A percentile compares a stretch with the other conserved stretches of the same genome.
These are phyloP conservation scores for Ramichloridium luteum DNA, from an alignment of 2,329 filamentous ascomycete genomes.

Conservation along the genomic window DNA sequence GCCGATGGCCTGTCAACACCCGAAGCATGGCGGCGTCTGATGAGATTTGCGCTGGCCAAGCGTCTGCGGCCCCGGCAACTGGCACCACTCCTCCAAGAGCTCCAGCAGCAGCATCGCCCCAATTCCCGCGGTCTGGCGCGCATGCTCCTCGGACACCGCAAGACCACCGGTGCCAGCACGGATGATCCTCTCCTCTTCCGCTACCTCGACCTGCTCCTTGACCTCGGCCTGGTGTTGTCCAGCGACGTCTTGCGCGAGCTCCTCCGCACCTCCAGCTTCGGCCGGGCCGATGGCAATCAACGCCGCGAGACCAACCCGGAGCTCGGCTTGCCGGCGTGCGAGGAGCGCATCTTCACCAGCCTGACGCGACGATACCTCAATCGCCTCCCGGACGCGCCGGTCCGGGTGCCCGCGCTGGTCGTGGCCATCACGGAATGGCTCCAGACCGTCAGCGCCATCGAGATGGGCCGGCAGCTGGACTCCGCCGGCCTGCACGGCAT, in stretches of 20 bases:
- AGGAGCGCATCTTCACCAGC: conserved; percentile 23
- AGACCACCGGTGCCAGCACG: conserved; percentile 6
- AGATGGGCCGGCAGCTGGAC: conserved; percentile 21
- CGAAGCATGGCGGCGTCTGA: conserved; percentile 5
- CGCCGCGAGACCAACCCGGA: conserved; percentile 1
- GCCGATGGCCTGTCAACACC: too few species aligned
- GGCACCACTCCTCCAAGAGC: conserved; percentile 9
- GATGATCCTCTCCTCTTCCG: conserved; percentile 21
- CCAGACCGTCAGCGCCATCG: conserved; percentile 18
- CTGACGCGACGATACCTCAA: conserved; percentile 17
- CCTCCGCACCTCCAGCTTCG: conserved; percentile 17
- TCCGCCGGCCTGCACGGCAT: conserved; percentile 16
- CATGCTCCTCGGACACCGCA: conserved; percentile 16
- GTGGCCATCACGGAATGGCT: conserved; percentile 21
- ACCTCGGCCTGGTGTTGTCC: conserved; percentile 13
- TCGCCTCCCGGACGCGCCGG: conserved; percentile 10
- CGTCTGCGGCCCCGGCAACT: conserved; percentile 5
- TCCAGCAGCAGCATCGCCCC: conserved; percentile 7
- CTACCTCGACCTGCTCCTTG: conserved; percentile 19
- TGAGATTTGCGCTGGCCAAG: conserved; percentile 5
- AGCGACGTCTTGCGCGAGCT: conserved; percentile 20
- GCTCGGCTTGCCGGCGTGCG: conserved; percentile 16
- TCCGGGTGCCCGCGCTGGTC: conserved; percentile 11
- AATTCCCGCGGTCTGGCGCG: conserved; percentile 13
- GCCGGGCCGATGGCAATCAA: background rate